phyloP scores from a whole-genome alignment of 2,329 filamentous ascomycete genomes.

The Pyricularia sp. region DNA sequence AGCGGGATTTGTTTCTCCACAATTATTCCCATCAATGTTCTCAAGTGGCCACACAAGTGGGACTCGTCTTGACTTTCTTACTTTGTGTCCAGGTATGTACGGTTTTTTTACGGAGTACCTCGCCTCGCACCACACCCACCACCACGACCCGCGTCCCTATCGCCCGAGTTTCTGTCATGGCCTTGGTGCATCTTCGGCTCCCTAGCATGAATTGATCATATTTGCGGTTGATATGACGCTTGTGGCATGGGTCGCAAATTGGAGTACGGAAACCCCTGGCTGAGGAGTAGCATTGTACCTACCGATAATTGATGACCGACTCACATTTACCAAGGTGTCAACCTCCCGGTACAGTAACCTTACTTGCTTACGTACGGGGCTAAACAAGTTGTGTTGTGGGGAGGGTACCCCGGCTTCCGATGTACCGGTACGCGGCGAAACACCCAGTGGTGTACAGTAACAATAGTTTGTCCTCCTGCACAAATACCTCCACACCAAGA shows the following conservation, averaged over 20 bases:
- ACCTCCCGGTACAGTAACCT: neutral
- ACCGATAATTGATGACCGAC: too few relatives aligned
- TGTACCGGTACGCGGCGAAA: neutral
- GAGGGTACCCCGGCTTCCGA: neutral
- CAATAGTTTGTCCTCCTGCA: neutral
- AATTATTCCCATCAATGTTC: neutral
- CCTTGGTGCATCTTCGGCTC: neutral
- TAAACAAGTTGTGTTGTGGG: neutral
- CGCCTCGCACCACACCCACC: neutral
- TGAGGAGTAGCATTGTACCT: neutral
- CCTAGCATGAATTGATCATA: neutral
- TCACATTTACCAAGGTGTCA: too few relatives aligned
- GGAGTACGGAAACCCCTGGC: neutral
- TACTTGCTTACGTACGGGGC: neutral
- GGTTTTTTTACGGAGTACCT: neutral
- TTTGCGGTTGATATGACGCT: neutral
- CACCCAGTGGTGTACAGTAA: neutral
- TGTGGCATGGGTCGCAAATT: neutral
- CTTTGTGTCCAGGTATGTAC: neutral
- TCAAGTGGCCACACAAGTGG: neutral
- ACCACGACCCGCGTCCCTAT: neutral
- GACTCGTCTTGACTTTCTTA: neutral
- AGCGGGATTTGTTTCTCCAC: neutral
- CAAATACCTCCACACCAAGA: neutral
- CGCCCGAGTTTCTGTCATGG: neutral